Conservation (phyloP, 2,329 filamentous ascomycete genomes). For the Phyllosticta paracitricarpa region DNA sequence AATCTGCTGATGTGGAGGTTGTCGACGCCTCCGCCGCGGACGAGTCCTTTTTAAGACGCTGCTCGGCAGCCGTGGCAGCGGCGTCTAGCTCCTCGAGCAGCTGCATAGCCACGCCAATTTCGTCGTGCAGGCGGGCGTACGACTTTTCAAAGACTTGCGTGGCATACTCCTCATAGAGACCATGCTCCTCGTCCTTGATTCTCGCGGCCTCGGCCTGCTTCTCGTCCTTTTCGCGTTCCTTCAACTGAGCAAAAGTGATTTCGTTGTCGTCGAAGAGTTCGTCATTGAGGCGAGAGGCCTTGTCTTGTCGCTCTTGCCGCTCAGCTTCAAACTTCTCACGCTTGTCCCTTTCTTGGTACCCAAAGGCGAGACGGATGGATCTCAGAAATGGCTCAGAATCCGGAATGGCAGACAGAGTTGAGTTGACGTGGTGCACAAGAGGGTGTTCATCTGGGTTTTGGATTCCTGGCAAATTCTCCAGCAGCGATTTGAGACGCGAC, state of each 20-base stretch:
- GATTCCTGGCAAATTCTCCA: background rate
- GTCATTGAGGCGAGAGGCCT: conserved; percentile 44
- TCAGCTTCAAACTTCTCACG: conserved; percentile 39
- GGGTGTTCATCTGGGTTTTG: background rate
- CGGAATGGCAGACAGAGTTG: background rate
- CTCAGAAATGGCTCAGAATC: background rate
- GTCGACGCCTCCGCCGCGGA: background rate
- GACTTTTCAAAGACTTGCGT: conserved; percentile 40
- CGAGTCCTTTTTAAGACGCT: conserved; percentile 12
- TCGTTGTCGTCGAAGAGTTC: conserved; percentile 46
- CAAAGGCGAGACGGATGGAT: background rate
- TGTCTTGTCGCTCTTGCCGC: conserved; percentile 40
- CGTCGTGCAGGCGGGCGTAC: conserved; percentile 38
- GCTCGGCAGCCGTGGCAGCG: conserved; percentile 12
- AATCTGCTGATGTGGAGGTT: conserved; percentile 25
- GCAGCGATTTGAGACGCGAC: background rate
- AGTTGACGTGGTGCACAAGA: background rate
- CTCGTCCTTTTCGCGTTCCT: conserved; percentile 44
- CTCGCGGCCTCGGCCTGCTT: conserved; percentile 36
- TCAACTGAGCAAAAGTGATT: conserved; percentile 49
- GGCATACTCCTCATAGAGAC: conserved; percentile 42
- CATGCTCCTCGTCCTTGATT: conserved; percentile 33
- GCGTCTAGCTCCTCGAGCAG: conserved; percentile 11
- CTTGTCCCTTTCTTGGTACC: conserved; percentile 15
- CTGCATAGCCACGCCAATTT: conserved; percentile 40